Conservation (phyloP, 805 yeast genomes). For the Pichia manshurica region DNA sequence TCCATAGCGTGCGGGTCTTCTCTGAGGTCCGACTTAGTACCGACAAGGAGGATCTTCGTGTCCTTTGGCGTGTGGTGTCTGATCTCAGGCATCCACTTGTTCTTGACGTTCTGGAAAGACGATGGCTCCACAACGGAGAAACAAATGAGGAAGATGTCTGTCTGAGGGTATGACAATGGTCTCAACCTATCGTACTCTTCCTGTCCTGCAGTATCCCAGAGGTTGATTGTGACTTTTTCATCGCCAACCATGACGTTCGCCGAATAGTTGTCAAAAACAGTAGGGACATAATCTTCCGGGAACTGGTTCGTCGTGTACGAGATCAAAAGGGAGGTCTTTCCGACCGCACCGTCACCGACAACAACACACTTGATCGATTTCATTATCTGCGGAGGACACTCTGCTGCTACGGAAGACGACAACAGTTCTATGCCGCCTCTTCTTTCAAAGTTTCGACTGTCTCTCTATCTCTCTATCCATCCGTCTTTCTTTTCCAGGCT, state of each 20-base stretch:
- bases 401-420: too few species aligned
- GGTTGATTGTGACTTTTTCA: constrained; percentile 75
- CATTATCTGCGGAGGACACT: constrained; percentile 40
- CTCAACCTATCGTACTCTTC: constrained; percentile 85
- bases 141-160: constrained; percentile 82
- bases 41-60: constrained; percentile 65
- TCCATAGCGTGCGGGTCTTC: constrained; percentile 73
- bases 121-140: constrained; percentile 79
- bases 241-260: constrained; percentile 80
- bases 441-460: too few species aligned
- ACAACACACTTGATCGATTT: constrained; percentile 89
- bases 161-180: constrained; percentile 87
- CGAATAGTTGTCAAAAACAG: constrained; percentile 89
- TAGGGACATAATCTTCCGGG: constrained; percentile 90
- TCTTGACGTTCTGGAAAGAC: constrained; percentile 72
- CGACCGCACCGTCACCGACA: constrained; percentile 95
- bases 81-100: constrained; percentile 84
- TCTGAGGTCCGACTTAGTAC: constrained; percentile 84
- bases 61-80: constrained; percentile 75
- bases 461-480: too few species aligned
- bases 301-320: constrained; percentile 89
- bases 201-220: constrained; percentile 97
- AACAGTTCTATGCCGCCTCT: too few species aligned
- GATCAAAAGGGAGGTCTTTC: constrained; percentile 83
- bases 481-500: background rate